A percentile compares a stretch with the other conserved stretches of the same genome.
phyloP scores from a whole-genome alignment of 2,329 filamentous ascomycete genomes.

The Aspergillus awamori region DNA sequence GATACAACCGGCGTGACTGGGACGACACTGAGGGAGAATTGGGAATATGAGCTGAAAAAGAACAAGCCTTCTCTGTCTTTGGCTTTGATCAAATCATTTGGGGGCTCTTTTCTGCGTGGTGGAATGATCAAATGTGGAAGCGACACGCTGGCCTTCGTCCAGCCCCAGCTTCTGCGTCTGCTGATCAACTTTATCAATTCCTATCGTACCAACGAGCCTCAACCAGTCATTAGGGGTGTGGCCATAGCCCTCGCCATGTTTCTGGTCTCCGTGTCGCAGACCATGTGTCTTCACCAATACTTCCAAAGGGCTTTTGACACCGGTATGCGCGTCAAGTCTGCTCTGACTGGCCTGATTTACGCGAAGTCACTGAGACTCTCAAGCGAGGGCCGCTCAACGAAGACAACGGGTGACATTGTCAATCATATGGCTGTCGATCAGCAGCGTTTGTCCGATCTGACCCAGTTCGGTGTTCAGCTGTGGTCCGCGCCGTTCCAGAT shows the following conservation, averaged over 20 bases:
- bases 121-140: constrained; percentile 87
- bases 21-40: constrained; percentile 69
- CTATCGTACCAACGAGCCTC: constrained; percentile 64
- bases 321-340: constrained; percentile 94
- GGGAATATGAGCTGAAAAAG: constrained; percentile 73
- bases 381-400: constrained; percentile 84
- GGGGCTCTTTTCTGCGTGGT: constrained; percentile 78
- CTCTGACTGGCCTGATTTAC: constrained; percentile 88
- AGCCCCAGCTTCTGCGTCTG: constrained; percentile 84
- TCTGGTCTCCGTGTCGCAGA: constrained; percentile 80
- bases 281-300: constrained; percentile 91
- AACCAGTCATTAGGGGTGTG: constrained; percentile 81
- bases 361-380: constrained; percentile 86
- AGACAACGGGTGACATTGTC: constrained; percentile 96
- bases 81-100: constrained; percentile 80
- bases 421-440: constrained; percentile 99
- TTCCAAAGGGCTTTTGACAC: constrained; percentile 94
- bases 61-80: constrained; percentile 83
- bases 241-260: constrained; percentile 94
- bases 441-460: constrained; percentile 89
- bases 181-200: constrained; percentile 85
- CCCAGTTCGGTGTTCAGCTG: constrained; percentile 91
- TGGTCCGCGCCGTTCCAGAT: constrained; percentile 99
- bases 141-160: constrained; percentile 81
- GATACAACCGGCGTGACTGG: constrained; percentile 80